Conservation (phyloP, 768 basidiomycete genomes). For the Lentinula raphanica region DNA sequence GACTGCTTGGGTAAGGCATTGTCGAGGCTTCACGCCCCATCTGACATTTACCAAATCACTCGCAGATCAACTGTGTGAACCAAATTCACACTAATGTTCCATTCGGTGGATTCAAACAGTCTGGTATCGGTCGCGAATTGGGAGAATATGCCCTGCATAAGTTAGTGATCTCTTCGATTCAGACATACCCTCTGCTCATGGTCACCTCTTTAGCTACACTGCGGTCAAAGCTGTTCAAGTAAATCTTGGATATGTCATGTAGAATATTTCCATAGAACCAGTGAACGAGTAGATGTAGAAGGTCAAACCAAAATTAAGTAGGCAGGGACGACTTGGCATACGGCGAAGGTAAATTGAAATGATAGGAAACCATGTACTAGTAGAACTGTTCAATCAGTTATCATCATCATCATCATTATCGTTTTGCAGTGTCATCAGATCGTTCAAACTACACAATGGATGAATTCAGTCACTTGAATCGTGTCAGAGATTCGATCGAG, state of each 20-base stretch:
- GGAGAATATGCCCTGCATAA: constrained; percentile 71
- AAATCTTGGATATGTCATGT: constrained; percentile 35
- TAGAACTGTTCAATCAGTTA: too few species aligned
- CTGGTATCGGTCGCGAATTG: constrained; percentile 75
- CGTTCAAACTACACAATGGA: constrained; percentile 36
- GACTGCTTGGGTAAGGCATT: constrained; percentile 56
- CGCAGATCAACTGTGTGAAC: constrained; percentile 48
- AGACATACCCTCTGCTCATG: neutral
- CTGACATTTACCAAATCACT: neutral
- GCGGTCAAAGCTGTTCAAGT: constrained; percentile 68
- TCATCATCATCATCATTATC: constrained; percentile 9
- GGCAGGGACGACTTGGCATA: too few species aligned
- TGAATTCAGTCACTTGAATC: neutral
- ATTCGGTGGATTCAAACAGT: constrained; percentile 85
- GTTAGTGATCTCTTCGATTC: constrained; percentile 35
- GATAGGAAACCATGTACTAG: too few species aligned
- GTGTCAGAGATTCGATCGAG: neutral
- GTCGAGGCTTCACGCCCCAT: neutral
- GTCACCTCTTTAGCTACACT: constrained; percentile 41
- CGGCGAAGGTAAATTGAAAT: too few species aligned
- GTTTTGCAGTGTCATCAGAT: constrained; percentile 40
- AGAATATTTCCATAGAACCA: too few species aligned
- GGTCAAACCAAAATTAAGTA: too few species aligned
- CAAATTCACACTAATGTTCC: constrained; percentile 53
- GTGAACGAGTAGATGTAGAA: too few species aligned